Percentiles rank a stretch among this genome's conserved stretches.
These are phyloP conservation scores for Fomitopsis serialis DNA, from an alignment of 768 basidiomycete genomes.

Conservation along the genomic window DNA sequence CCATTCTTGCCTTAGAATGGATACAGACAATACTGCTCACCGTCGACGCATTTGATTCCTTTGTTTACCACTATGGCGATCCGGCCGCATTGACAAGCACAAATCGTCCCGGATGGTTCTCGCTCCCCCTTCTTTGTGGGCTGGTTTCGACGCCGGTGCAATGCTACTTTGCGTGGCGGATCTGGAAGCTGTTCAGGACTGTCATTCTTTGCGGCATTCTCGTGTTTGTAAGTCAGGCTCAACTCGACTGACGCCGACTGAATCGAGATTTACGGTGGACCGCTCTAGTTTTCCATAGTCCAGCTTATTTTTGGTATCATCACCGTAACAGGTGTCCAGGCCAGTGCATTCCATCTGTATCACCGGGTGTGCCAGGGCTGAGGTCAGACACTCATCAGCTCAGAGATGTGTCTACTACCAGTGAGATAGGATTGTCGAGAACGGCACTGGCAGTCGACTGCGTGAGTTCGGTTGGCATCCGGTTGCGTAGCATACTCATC, in stretches of 20 bases:
- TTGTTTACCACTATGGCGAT: slow-evolving; percentile 3
- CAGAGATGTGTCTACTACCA: background rate
- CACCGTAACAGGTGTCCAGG: slow-evolving; percentile 3
- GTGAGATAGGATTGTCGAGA: background rate
- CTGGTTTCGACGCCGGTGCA: slow-evolving; percentile 7
- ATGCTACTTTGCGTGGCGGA: slow-evolving; percentile 8
- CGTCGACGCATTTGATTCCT: background rate
- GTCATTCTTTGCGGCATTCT: background rate
- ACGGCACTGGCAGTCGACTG: background rate
- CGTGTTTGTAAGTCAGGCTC: background rate
- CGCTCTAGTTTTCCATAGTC: background rate
- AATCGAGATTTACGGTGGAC: no score
- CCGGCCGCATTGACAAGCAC: background rate
- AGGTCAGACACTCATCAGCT: background rate
- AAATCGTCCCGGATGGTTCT: slow-evolving; percentile 2
- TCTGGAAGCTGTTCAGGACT: slow-evolving; percentile 4
- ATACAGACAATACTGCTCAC: slow-evolving; percentile 3
- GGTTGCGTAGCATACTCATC: background rate
- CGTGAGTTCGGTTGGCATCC: background rate
- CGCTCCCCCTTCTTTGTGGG: background rate
- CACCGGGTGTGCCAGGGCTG: no score
- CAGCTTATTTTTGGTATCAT: background rate
- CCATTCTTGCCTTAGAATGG: slow-evolving; percentile 1
- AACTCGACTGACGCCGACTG: no score
- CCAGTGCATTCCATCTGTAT: background rate